A percentile compares a stretch with the other conserved stretches of the same genome.
Evolutionary conservation across 768 basidiomycete species (phyloP).

Genomic region (Galerina marginata): DNA sequence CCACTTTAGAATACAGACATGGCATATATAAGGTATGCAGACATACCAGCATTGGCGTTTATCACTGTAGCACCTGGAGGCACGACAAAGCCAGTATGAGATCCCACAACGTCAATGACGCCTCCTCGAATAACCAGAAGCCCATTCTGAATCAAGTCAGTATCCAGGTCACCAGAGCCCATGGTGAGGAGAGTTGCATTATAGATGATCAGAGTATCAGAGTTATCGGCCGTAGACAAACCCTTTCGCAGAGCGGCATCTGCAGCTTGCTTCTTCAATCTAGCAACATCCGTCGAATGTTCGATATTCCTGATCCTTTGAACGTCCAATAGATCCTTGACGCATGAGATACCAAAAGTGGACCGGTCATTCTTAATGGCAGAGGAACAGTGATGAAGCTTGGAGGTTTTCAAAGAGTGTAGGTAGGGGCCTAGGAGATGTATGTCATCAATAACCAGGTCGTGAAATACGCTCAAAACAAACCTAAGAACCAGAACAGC

Average conservation of each 20-base stretch:
- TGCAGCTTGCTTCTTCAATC: conserved; percentile 59
- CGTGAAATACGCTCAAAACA: background rate
- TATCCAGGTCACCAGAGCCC: conserved; percentile 53
- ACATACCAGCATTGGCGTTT: conserved; percentile 66
- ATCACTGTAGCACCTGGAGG: conserved; percentile 50
- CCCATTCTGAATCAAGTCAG: conserved; percentile 59
- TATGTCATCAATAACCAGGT: background rate
- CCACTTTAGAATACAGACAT: background rate
- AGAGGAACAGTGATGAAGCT: conserved; percentile 52
- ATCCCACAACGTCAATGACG: conserved; percentile 57
- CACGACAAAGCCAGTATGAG: conserved; percentile 34
- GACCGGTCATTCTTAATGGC: conserved; percentile 52
- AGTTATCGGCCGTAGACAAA: conserved; percentile 22
- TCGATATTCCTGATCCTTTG: conserved; percentile 59
- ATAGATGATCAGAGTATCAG: conserved; percentile 59
- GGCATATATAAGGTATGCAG: background rate
- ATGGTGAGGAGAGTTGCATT: conserved; percentile 78
- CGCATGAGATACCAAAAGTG: conserved; percentile 69
- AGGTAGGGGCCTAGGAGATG: conserved; percentile 57
- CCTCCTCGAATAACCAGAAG: conserved; percentile 61
- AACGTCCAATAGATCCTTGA: conserved; percentile 58
- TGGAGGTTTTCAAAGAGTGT: conserved; percentile 63
- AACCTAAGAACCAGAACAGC: conserved; percentile 79
- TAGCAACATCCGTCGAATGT: conserved; percentile 64
- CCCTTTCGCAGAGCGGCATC: conserved; percentile 15